These are phyloP conservation scores for Chlamydomonas reinhardtii DNA, from an alignment of 163 green algal species.

Conservation along the genomic window DNA sequence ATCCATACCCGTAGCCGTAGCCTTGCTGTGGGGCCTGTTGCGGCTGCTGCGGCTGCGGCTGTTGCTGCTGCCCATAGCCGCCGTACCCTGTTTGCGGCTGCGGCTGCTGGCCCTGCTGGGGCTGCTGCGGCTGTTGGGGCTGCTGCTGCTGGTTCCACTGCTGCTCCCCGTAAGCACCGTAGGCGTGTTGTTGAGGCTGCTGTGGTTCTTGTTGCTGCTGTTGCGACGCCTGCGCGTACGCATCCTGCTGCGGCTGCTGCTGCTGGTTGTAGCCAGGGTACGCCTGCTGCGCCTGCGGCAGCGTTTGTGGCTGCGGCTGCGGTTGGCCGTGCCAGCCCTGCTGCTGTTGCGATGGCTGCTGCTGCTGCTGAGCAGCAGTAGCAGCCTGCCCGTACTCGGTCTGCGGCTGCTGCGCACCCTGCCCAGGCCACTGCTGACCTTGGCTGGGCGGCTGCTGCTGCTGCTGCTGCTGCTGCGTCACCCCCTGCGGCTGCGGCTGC, in stretches of 20 bases:
- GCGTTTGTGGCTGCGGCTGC: background rate
- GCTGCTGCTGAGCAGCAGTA: background rate
- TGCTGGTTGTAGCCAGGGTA: background rate
- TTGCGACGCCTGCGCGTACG: background rate
- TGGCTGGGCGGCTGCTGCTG: background rate
- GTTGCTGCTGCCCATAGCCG: background rate
- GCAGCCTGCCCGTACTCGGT: background rate
- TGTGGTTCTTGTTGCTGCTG: background rate
- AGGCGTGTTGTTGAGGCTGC: too few species aligned
- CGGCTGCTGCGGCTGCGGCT: background rate
- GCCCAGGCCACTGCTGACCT: background rate
- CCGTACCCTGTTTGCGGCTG: background rate
- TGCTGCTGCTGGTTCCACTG: background rate
- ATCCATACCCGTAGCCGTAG: background rate
- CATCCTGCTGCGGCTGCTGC: background rate
- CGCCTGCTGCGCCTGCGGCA: too few species aligned
- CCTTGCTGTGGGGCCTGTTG: background rate
- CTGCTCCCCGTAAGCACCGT: too few species aligned
- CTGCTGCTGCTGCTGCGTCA: background rate
- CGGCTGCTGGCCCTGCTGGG: too few species aligned
- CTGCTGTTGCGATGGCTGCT: background rate
- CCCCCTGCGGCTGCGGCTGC: background rate
- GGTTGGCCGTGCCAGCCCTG: background rate
- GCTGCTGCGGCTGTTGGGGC: background rate
- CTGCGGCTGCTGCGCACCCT: background rate